phyloP scores from a whole-genome alignment of 1,284 basidiomycete species.

The Sutorius eximius region DNA sequence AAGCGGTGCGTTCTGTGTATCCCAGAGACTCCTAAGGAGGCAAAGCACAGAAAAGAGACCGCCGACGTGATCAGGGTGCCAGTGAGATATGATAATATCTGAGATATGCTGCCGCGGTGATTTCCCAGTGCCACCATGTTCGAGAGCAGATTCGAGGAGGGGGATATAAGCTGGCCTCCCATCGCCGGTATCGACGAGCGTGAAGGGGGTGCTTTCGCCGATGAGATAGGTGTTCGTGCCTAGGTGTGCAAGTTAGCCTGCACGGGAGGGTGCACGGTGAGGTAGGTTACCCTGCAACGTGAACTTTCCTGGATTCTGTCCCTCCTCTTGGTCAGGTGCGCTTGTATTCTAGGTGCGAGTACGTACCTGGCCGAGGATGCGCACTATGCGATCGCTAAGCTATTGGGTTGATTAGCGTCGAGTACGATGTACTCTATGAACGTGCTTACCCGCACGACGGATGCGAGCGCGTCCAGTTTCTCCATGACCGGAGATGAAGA shows the following conservation, averaged over 20 bases:
- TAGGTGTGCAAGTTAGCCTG: conserved; percentile 19
- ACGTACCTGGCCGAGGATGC: conserved; percentile 72
- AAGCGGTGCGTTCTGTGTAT: conserved; percentile 39
- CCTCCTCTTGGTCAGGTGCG: background rate
- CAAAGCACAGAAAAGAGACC: conserved; percentile 75
- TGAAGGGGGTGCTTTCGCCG: conserved; percentile 65
- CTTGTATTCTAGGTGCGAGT: background rate
- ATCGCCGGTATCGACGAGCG: conserved; percentile 90
- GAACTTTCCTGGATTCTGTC: conserved; percentile 86
- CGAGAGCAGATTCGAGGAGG: conserved; percentile 61
- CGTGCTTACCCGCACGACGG: conserved; percentile 50
- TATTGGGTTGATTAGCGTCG: conserved; percentile 24
- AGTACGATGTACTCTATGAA: background rate
- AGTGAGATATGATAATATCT: conserved; percentile 89
- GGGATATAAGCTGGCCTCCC: conserved; percentile 71
- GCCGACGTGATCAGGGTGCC: conserved; percentile 84
- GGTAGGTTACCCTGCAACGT: conserved; percentile 76
- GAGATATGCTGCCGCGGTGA: conserved; percentile 56
- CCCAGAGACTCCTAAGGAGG: conserved; percentile 64
- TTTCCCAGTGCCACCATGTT: conserved; percentile 27
- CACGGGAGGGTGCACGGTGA: background rate
- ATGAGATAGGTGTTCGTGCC: conserved; percentile 95
- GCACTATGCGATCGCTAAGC: conserved; percentile 63
- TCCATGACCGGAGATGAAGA: conserved; percentile 35
- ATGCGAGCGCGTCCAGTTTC: conserved; percentile 47